Evolutionary conservation across 2,329 filamentous ascomycete genomes (phyloP), one percentile per base, ranked within the genome.

Genomic region (Penicillium occitanis): DNA sequence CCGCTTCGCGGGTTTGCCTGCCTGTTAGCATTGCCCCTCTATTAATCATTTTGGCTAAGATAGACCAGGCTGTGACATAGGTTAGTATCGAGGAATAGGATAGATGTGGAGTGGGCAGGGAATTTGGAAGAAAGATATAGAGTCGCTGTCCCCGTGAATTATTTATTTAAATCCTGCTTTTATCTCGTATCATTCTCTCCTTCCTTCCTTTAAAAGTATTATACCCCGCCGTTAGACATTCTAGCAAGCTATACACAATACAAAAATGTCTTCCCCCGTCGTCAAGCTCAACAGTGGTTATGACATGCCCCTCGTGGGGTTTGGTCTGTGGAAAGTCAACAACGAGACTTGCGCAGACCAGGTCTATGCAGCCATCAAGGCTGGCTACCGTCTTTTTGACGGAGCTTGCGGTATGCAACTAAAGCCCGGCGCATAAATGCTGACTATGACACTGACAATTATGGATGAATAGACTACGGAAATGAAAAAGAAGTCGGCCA

Each of bases 401-500:
- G 86, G 86, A 67, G 86, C 86, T 66, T 86, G 84, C 73, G 84
- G 83, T 85, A 79, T 59, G 76, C 37, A 46, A 30, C 2, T 13
- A 30, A 46, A 46, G 10, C 4, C 22, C 40, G 14, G 40, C 37
- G 25, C 40, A 28, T 46, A 17, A 1, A 53, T 35, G 33, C 1
- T 35, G 10, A 13, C n/a, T 25, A 35, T 25, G 11, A 14, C 25
- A 40, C 19, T 61, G n/a, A 46, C 22, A n/a, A 35, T 35, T 13
- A n/a, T 35, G 7, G 11, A 37, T 35, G 5, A 11, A 19, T 53
- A 91, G 91, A 93, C 79, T 94, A 95, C 80, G 90, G 90, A 73
- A 94, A 94, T 77, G 91, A 94, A 79, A 87, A 87, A 71, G 90
- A 93, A 79, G 88, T 86, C 70, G 91, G 91, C 67, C 81, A 93